Conservation (phyloP, 2,329 filamentous ascomycete species). For the Myriosclerotinia duriaeana region DNA sequence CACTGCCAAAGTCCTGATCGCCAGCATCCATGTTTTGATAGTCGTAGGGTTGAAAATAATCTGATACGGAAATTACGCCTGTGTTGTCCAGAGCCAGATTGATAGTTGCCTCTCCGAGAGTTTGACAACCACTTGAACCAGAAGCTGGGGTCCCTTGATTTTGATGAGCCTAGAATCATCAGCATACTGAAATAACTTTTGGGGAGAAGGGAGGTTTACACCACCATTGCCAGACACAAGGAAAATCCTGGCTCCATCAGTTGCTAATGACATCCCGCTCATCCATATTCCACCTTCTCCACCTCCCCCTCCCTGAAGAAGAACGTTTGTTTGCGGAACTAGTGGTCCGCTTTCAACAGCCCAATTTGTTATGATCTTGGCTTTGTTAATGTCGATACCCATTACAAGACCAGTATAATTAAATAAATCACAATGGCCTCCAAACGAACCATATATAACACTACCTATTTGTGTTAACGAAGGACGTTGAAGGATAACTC, state of each 20-base stretch:
- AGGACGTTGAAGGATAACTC: slow-evolving; percentile 28
- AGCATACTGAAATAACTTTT: not conserved
- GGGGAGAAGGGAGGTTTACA: not conserved
- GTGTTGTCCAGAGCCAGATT: slow-evolving; percentile 44
- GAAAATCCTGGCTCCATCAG: slow-evolving; percentile 39
- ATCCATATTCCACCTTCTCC: slow-evolving; percentile 44
- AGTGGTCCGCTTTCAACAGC: slow-evolving; percentile 45
- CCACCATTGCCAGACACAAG: slow-evolving; percentile 41
- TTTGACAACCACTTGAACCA: slow-evolving; percentile 38
- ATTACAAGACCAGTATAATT: slow-evolving; percentile 44
- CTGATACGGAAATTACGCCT: slow-evolving; percentile 39
- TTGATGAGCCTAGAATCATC: slow-evolving; percentile 35
- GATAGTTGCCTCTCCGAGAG: slow-evolving; percentile 48
- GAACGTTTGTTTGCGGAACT: slow-evolving; percentile 36
- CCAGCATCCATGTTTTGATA: slow-evolving; percentile 43
- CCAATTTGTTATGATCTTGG: slow-evolving; percentile 33
- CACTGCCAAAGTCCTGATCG: slow-evolving; percentile 45
- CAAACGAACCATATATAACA: slow-evolving; percentile 27
- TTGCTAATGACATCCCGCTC: slow-evolving; percentile 41
- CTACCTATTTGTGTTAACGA: slow-evolving; percentile 22
- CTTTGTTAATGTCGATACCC: slow-evolving; percentile 46
- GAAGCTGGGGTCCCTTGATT: slow-evolving; percentile 41
- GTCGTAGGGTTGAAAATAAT: slow-evolving; percentile 48
- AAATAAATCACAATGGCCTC: slow-evolving; percentile 29
- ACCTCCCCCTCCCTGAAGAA: slow-evolving; percentile 38